Conservation (phyloP, 805 yeast genomes). For the Cyberlindnera japonica region DNA sequence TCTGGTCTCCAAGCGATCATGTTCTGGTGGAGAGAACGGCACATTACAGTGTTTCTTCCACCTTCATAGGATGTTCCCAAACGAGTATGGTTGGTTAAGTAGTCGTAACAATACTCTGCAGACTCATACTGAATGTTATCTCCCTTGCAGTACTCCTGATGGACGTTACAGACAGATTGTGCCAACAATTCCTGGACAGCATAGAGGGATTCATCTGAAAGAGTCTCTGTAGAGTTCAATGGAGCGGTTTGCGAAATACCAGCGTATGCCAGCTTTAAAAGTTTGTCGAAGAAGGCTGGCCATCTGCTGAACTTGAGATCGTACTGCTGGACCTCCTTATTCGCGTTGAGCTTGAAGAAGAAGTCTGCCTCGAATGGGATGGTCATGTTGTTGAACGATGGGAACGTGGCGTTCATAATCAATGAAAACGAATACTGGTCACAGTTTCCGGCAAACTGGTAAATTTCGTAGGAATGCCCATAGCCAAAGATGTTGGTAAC, state of each 20-base stretch:
- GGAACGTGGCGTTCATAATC: conserved; percentile 15
- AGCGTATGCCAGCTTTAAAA: conserved; percentile 8
- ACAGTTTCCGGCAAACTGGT: conserved; percentile 16
- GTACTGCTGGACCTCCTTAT: conserved; percentile 16
- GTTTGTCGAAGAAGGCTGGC: conserved; percentile 4
- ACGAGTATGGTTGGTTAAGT: neutral
- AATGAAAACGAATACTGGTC: conserved; percentile 14
- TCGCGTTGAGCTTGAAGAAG: conserved; percentile 13
- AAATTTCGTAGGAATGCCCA: conserved; percentile 12
- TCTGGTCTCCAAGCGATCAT: conserved; percentile 24
- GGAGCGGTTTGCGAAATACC: too few relatives aligned
- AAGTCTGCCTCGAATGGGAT: conserved; percentile 22
- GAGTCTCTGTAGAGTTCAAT: neutral
- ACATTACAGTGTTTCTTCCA: conserved; percentile 26
- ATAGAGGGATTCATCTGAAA: neutral
- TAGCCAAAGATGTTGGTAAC: conserved; percentile 16
- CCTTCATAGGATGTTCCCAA: conserved; percentile 26
- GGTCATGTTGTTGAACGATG: conserved; percentile 8
- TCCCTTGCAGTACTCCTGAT: neutral
- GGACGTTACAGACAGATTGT: neutral
- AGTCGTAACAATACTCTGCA: neutral
- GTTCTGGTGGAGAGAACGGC: conserved; percentile 26
- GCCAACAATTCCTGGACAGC: neutral
- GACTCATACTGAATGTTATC: too few relatives aligned
- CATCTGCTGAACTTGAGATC: conserved; percentile 23